Evolutionary conservation across 305 asterid species (phyloP).

Genomic region (Fraxinus baroniana): DNA sequence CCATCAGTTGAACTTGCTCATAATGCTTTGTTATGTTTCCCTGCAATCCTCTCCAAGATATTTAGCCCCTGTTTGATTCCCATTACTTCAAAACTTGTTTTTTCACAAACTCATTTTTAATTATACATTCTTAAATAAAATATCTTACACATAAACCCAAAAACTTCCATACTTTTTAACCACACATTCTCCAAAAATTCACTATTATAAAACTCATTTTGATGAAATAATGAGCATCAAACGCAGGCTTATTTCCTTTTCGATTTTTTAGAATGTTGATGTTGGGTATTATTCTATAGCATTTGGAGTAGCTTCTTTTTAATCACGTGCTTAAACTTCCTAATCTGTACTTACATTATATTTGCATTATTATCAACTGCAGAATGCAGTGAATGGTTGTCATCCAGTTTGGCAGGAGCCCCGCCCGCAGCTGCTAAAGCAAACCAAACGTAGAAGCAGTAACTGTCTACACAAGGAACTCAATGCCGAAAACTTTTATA

Average conservation of each 20-base stretch:
- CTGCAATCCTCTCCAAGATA: background rate
- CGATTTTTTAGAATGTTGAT: background rate
- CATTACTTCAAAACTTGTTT: too few relatives aligned
- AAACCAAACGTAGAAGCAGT: constrained; percentile 20
- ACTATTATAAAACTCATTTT: too few relatives aligned
- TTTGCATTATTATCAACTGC: constrained; percentile 30
- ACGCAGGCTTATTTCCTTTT: background rate
- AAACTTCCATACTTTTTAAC: too few relatives aligned
- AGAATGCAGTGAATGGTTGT: constrained; percentile 84
- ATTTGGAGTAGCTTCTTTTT: background rate
- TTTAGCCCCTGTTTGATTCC: too few relatives aligned
- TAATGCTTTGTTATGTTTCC: constrained; percentile 66
- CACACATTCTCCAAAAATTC: too few relatives aligned
- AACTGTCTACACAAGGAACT: background rate
- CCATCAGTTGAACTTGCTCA: constrained; percentile 83
- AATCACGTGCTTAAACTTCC: background rate
- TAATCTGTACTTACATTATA: constrained; percentile 11
- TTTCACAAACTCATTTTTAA: too few relatives aligned
- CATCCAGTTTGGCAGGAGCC: constrained; percentile 80
- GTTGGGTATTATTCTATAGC: background rate
- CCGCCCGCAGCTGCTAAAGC: constrained; percentile 47
- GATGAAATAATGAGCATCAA: too few relatives aligned
- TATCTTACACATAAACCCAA: too few relatives aligned
- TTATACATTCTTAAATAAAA: too few relatives aligned
- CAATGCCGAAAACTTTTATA: background rate